Base-by-base conservation (phyloP, 371 early-diverging fungal species). In the Basidiobolus meristosporus region DNA sequence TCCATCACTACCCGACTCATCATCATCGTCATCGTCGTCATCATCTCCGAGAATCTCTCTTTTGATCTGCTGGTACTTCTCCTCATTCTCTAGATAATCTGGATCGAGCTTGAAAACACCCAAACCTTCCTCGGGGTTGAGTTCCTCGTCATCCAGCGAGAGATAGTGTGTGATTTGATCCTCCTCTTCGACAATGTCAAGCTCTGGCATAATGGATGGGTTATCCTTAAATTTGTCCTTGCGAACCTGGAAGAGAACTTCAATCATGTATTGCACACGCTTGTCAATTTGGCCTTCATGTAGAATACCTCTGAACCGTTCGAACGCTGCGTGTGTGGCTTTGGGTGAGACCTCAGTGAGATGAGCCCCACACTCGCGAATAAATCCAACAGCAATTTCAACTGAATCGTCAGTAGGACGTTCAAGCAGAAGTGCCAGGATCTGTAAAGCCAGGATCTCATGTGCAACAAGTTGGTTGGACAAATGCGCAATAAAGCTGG, bases 241-340 rank as follows among this genome's bases (percentile, higher is more conserved):
- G 26, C 97, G 73, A 9, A 89, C 73, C 62, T 92, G 93, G 57
- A 97, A 91, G 18, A 97, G 52, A 3, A 91, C 93, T 60, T 97
- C 96, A 31, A 97, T 81, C 91, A 93, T 93, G 50, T 92, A 95
- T 53, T 95, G 91, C 3, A 84, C 77, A 46, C 97, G 79, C 50
- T 84, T 87, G 47, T 93, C 90, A 36, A 96, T 82, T 36, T 77
- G 67, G 14, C 89, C 90, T 47, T 96, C 95, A 48, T 93, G 91
- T 40, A 96, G 56, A 40, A 95, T 84, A 11, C 77, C 69, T 23
- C 92, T 73, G 51, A 96, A 89, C 1, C 88, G 72, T 44, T 96
- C 96, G 59, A 85, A 93, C 26, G 89, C 74, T 12, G 82, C 83
- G 47, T 82, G 81, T 42, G 70, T 73, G 3, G 85, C 86, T 22